Conservation (phyloP, 805 yeast species). For the Pichia scutulata region DNA sequence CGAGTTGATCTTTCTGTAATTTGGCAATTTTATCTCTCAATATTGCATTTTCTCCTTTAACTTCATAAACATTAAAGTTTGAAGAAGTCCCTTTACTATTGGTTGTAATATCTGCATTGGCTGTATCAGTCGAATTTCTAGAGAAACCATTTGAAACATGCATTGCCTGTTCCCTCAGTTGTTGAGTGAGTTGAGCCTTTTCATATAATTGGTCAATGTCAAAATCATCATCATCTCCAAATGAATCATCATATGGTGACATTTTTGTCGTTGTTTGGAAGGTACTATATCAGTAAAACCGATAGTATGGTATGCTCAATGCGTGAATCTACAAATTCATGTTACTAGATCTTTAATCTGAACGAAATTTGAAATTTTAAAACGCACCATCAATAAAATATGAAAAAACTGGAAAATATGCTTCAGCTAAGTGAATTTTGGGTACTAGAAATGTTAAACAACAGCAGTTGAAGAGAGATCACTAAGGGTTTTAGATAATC, state of each 20-base stretch:
- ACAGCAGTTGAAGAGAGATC: background rate
- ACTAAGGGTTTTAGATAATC: too few relatives aligned
- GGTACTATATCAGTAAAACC: background rate
- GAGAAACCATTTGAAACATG: background rate
- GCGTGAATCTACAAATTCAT: background rate
- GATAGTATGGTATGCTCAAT: background rate
- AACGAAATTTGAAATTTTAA: background rate
- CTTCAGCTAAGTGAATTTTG: background rate
- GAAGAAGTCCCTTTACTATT: background rate
- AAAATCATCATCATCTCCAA: conserved; percentile 9
- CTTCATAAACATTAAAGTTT: conserved; percentile 32
- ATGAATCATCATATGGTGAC: conserved; percentile 5
- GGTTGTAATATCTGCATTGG: background rate
- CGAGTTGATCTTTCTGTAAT: conserved; percentile 30
- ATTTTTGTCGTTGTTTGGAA: background rate
- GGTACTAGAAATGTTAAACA: background rate
- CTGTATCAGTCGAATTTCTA: background rate
- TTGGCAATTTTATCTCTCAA: conserved; percentile 56
- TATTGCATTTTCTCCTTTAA: conserved; percentile 76
- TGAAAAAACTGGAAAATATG: too few relatives aligned
- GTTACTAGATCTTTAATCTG: background rate
- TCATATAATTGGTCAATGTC: conserved; percentile 4
- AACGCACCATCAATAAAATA: background rate
- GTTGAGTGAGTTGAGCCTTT: conserved; percentile 1
- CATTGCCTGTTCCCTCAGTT: background rate